These are phyloP conservation scores for Hirsutella rhossiliensis DNA, from an alignment of 2,329 filamentous ascomycete species.

Conservation along the genomic window DNA sequence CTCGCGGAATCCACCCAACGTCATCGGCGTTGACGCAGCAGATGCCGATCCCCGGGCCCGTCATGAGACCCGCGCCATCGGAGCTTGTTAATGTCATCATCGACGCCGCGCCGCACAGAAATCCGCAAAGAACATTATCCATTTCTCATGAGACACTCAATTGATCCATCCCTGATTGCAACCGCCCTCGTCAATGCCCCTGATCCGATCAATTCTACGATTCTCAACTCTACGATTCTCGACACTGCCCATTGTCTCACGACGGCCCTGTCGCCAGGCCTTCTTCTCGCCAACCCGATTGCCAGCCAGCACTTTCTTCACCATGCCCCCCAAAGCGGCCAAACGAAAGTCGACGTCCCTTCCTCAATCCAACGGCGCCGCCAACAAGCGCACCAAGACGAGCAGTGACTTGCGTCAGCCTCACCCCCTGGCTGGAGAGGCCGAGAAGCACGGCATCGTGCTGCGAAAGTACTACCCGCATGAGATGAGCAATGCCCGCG, in stretches of 20 bases:
- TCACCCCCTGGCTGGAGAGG: conserved; percentile 31
- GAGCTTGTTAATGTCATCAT: conserved; percentile 11
- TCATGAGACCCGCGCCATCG: conserved; percentile 21
- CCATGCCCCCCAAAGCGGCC: conserved; percentile 15
- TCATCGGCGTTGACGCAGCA: background rate
- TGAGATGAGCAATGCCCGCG: conserved; percentile 75
- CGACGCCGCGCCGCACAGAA: conserved; percentile 7
- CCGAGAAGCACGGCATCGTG: conserved; percentile 48
- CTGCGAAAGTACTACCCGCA: conserved; percentile 68
- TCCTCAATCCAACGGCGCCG: conserved; percentile 10
- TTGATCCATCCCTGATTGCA: too few relatives aligned
- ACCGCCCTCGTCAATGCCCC: conserved; percentile 1
- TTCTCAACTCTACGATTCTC: background rate
- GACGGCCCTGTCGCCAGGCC: background rate
- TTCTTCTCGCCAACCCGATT: background rate
- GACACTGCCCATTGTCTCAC: background rate
- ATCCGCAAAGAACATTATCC: background rate
- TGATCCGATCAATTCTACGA: background rate
- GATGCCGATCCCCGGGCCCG: conserved; percentile 16
- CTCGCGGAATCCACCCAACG: too few relatives aligned
- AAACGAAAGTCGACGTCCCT: conserved; percentile 16
- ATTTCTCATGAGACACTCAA: too few relatives aligned
- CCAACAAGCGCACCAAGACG: conserved; percentile 20
- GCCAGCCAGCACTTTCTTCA: conserved; percentile 4
- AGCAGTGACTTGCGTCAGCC: conserved; percentile 27